Conservation (phyloP, 768 basidiomycete genomes). For the Grammothele lineata region DNA sequence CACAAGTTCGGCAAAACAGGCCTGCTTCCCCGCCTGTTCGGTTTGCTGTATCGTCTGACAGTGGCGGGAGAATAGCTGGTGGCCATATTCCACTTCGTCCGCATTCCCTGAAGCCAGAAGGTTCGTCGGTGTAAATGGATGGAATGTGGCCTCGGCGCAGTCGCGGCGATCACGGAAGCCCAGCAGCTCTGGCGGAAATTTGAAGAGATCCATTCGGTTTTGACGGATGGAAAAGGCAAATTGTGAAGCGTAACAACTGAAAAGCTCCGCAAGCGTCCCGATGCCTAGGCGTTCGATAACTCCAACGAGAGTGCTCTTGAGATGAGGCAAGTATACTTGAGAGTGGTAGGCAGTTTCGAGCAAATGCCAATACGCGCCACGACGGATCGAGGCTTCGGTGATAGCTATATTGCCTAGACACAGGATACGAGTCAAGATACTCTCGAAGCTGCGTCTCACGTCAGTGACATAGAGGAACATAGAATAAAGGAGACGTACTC, state of each 20-base stretch:
- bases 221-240: slow-evolving; percentile 63
- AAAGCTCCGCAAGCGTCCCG: slow-evolving; percentile 54
- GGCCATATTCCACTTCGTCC: slow-evolving; percentile 33
- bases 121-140: slow-evolving; percentile 62
- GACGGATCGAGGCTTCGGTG: slow-evolving; percentile 67
- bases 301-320: slow-evolving; percentile 51
- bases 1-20: slow-evolving; percentile 68
- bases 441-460: slow-evolving; percentile 1
- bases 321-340: slow-evolving; percentile 33
- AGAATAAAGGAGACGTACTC: slow-evolving; percentile 38
- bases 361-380: slow-evolving; percentile 85
- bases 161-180: slow-evolving; percentile 69
- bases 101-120: slow-evolving; percentile 40
- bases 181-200: slow-evolving; percentile 65
- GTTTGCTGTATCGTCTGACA: slow-evolving; percentile 57
- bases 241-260: slow-evolving; percentile 74
- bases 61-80: slow-evolving; percentile 50
- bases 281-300: slow-evolving; percentile 70
- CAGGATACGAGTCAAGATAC: slow-evolving; percentile 67
- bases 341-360: slow-evolving; percentile 60
- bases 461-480: neutral
- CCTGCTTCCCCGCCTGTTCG: slow-evolving; percentile 44
- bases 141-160: slow-evolving; percentile 65
- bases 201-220: slow-evolving; percentile 44
- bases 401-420: slow-evolving; percentile 77